Conservation (phyloP, 495 filamentous ascomycete species). For the Aspergillus wentii region DNA sequence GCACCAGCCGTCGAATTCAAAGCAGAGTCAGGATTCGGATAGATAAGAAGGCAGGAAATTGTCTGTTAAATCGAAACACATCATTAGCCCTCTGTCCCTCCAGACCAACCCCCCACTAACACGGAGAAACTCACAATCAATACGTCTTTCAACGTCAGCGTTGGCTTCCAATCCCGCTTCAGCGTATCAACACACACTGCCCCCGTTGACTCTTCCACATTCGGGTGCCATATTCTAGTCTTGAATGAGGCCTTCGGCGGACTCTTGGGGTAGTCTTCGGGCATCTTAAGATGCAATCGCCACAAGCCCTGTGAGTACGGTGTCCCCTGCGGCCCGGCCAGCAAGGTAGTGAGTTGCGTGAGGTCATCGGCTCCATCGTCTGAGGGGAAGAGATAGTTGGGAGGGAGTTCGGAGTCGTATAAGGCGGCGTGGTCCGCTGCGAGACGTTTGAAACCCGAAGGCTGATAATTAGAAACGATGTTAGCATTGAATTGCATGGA, state of each 20-base stretch:
- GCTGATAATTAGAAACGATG: slow-evolving; percentile 13
- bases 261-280: slow-evolving; percentile 56
- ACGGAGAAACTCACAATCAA: slow-evolving; percentile 42
- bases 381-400: slow-evolving; percentile 60
- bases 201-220: slow-evolving; percentile 62
- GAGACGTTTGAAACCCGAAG: slow-evolving; percentile 55
- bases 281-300: slow-evolving; percentile 60
- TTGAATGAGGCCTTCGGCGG: slow-evolving; percentile 65
- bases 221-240: slow-evolving; percentile 69
- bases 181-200: slow-evolving; percentile 69
- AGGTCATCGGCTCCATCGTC: slow-evolving; percentile 50
- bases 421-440: slow-evolving; percentile 61
- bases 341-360: slow-evolving; percentile 53
- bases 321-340: slow-evolving; percentile 60
- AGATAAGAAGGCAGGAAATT: slow-evolving; percentile 66
- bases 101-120: not conserved
- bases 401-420: slow-evolving; percentile 55
- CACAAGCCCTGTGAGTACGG: slow-evolving; percentile 58
- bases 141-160: slow-evolving; percentile 58
- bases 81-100: slow-evolving; percentile 1
- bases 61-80: slow-evolving; percentile 35
- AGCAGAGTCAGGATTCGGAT: slow-evolving; percentile 67
- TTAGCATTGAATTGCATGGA: slow-evolving; percentile 6
- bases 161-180: slow-evolving; percentile 63
- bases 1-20: slow-evolving; percentile 62